Conservation (phyloP, 345 rosid genomes). For the Leavenworthia alabamica region DNA sequence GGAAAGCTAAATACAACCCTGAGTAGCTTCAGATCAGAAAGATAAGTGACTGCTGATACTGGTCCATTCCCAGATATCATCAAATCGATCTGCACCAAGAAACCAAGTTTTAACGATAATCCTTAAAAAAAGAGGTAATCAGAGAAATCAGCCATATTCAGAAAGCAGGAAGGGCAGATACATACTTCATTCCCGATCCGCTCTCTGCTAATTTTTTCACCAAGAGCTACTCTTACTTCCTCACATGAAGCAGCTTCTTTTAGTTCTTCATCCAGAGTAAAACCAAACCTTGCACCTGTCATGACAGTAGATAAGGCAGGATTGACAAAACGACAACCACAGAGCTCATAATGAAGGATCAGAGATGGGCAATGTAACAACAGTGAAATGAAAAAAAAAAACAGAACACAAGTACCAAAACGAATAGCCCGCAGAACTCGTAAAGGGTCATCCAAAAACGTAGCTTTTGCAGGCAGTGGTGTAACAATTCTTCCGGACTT, state of each 20-base stretch:
- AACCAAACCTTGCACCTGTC: constrained; percentile 82
- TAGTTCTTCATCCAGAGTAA: constrained; percentile 64
- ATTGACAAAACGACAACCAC: neutral
- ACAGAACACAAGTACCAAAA: constrained; percentile 51
- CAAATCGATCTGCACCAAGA: constrained; percentile 65
- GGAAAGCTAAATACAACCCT: constrained; percentile 64
- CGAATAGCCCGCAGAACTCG: constrained; percentile 97
- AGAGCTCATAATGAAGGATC: constrained; percentile 2
- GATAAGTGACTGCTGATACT: constrained; percentile 52
- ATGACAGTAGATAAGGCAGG: constrained; percentile 24
- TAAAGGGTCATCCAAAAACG: constrained; percentile 93
- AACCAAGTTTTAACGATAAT: constrained; percentile 16
- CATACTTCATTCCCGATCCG: constrained; percentile 87
- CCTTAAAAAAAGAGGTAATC: neutral
- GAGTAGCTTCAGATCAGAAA: constrained; percentile 58
- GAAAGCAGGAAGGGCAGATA: constrained; percentile 9
- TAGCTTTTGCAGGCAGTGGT: constrained; percentile 77
- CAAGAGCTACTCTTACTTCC: constrained; percentile 79
- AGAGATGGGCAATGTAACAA: neutral
- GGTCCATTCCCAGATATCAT: constrained; percentile 84
- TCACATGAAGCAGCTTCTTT: constrained; percentile 65
- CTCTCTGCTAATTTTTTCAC: constrained; percentile 82
- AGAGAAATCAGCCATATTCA: constrained; percentile 12
- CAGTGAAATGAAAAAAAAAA: neutral
- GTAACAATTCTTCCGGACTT: constrained; percentile 79